phyloP scores from a whole-genome alignment of 345 rosid genomes.

The Arabis hirsuta region DNA sequence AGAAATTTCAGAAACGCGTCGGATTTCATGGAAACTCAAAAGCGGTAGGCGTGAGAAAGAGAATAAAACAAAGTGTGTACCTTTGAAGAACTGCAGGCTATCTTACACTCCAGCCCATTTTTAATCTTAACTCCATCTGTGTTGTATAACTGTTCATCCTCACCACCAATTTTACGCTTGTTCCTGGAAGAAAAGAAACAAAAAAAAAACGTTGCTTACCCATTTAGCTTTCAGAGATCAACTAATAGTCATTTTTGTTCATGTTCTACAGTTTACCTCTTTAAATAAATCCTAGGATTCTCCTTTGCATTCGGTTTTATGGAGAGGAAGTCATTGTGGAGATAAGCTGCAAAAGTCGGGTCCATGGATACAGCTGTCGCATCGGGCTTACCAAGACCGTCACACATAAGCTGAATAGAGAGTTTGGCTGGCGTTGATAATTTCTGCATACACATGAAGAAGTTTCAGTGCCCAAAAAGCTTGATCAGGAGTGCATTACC shows the following conservation, averaged over 20 bases:
- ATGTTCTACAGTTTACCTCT: slow-evolving; percentile 55
- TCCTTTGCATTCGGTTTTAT: slow-evolving; percentile 58
- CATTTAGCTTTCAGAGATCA: background rate
- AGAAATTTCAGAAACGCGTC: background rate
- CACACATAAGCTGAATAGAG: slow-evolving; percentile 87
- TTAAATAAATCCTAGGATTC: slow-evolving; percentile 65
- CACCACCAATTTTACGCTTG: slow-evolving; percentile 50
- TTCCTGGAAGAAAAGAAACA: slow-evolving; percentile 57
- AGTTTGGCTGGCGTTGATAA: slow-evolving; percentile 54
- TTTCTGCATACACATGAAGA: slow-evolving; percentile 52
- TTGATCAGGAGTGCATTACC: background rate
- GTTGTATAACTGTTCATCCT: slow-evolving; percentile 41
- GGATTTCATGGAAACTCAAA: background rate
- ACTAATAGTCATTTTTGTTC: slow-evolving; percentile 4
- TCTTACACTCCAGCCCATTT: slow-evolving; percentile 85
- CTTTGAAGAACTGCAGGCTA: slow-evolving; percentile 84
- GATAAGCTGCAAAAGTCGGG: slow-evolving; percentile 75
- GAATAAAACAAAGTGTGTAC: slow-evolving; percentile 40
- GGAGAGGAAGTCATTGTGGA: slow-evolving; percentile 71
- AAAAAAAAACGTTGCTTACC: background rate
- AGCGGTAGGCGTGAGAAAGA: background rate
- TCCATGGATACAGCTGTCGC: slow-evolving; percentile 74
- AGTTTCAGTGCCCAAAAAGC: background rate
- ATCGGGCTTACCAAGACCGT: slow-evolving; percentile 83
- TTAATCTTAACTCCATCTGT: slow-evolving; percentile 62